Percentiles rank a stretch among this genome's conserved stretches.
Conservation (phyloP, 257 asterid genomes). For the Craterostigma plantagineum region DNA sequence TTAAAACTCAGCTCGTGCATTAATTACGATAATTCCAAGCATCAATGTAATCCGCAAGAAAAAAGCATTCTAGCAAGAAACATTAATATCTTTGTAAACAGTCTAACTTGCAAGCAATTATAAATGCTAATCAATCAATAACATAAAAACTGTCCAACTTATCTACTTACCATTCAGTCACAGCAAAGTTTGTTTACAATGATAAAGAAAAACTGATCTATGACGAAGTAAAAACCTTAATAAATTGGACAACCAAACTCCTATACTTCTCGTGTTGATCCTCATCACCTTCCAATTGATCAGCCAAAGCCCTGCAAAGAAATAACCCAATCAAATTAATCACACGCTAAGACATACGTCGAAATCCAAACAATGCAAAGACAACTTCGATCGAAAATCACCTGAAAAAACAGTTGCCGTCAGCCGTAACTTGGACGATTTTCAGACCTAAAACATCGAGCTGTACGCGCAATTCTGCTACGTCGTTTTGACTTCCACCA, state of each 20-base stretch:
- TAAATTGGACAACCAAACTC: conserved; percentile 46
- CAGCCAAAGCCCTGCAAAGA: conserved; percentile 60
- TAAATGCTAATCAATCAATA: no score
- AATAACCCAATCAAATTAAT: conserved; percentile 1
- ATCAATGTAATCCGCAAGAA: no score
- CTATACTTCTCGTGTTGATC: conserved; percentile 70
- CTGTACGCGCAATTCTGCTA: conserved; percentile 46
- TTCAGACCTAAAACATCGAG: conserved; percentile 62
- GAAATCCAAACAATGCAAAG: not conserved
- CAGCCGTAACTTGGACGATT: conserved; percentile 61
- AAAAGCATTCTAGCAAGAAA: no score
- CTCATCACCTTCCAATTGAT: conserved; percentile 86
- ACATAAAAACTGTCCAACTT: no score
- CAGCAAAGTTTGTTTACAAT: no score
- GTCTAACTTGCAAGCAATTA: no score
- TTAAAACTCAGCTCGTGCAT: no score
- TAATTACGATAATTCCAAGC: no score
- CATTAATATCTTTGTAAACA: no score
- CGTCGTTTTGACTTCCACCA: conserved; percentile 46
- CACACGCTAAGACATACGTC: not conserved
- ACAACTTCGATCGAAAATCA: conserved; percentile 13
- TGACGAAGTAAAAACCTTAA: conserved; percentile 18
- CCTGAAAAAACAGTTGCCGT: conserved; percentile 98
- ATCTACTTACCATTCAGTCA: no score
- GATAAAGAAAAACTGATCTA: not conserved